Evolutionary conservation across 2,329 filamentous ascomycete genomes (phyloP).

Genomic region (Ophiostoma sp.): DNA sequence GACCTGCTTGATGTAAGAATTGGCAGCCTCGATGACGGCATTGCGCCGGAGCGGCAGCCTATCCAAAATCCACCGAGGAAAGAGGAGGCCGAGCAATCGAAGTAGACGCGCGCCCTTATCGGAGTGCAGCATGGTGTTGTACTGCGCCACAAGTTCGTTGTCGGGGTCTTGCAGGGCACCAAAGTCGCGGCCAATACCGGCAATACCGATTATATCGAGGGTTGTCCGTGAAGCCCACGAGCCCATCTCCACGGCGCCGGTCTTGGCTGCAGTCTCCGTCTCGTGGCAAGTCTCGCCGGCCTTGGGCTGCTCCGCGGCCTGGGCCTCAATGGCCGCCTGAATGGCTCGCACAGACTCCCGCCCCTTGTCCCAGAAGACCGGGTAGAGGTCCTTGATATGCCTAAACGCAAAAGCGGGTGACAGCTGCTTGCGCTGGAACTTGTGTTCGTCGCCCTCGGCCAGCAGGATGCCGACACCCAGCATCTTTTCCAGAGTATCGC

Average conservation of each 20-base stretch:
- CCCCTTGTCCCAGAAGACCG: slow-evolving; percentile 76
- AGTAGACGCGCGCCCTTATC: slow-evolving; percentile 50
- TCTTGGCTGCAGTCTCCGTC: slow-evolving; percentile 30
- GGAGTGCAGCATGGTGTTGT: slow-evolving; percentile 52
- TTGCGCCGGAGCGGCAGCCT: slow-evolving; percentile 67
- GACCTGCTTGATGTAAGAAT: slow-evolving; percentile 55
- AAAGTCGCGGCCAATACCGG: slow-evolving; percentile 68
- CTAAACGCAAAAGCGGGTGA: slow-evolving; percentile 81
- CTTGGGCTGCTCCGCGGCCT: not conserved
- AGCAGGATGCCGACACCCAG: slow-evolving; percentile 69
- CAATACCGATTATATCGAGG: slow-evolving; percentile 69
- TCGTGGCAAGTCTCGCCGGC: slow-evolving; percentile 31
- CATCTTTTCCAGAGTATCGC: slow-evolving; percentile 54
- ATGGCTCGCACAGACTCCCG: slow-evolving; percentile 62
- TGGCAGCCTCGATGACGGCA: slow-evolving; percentile 53
- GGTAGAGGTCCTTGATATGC: slow-evolving; percentile 78
- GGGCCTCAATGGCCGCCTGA: slow-evolving; percentile 16
- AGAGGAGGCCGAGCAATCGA: slow-evolving; percentile 53
- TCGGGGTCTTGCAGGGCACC: slow-evolving; percentile 56
- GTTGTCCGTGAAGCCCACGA: slow-evolving; percentile 63
- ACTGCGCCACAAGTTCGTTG: slow-evolving; percentile 54
- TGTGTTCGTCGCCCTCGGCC: slow-evolving; percentile 88
- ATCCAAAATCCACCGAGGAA: slow-evolving; percentile 58
- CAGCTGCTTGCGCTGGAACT: slow-evolving; percentile 70
- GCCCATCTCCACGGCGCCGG: slow-evolving; percentile 50